Conservation (phyloP, 2,329 filamentous ascomycete species). For the Lithohypha guttulata region DNA sequence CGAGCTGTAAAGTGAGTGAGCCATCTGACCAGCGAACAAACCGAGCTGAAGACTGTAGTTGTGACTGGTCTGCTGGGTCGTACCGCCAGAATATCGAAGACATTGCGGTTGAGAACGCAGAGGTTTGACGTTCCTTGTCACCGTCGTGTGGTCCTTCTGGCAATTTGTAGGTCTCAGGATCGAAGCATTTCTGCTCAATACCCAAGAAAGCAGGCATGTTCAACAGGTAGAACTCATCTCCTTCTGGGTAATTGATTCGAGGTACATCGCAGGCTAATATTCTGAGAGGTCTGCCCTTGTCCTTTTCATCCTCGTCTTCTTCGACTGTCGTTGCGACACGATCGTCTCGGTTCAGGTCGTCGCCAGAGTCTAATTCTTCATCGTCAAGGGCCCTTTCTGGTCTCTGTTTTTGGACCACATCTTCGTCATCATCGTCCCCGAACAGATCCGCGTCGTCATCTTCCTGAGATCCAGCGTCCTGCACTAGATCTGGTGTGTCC, state of each 20-base stretch:
- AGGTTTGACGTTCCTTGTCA: slow-evolving; percentile 39
- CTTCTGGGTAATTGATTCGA: slow-evolving; percentile 47
- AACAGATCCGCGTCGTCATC: slow-evolving; percentile 33
- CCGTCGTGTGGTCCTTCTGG: slow-evolving; percentile 46
- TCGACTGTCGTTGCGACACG: slow-evolving; percentile 38
- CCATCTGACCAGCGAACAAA: slow-evolving; percentile 58
- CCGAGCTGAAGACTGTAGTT: slow-evolving; percentile 55
- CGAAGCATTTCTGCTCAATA: slow-evolving; percentile 51
- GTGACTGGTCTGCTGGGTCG: slow-evolving; percentile 46
- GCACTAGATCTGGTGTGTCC: slow-evolving; percentile 7
- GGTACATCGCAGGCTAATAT: slow-evolving; percentile 29
- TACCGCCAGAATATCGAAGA: slow-evolving; percentile 56
- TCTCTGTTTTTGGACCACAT: slow-evolving; percentile 8
- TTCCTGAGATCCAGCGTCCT: slow-evolving; percentile 23
- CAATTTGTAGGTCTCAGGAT: slow-evolving; percentile 49
- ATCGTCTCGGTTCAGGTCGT: slow-evolving; percentile 48
- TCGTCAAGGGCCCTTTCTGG: slow-evolving; percentile 44
- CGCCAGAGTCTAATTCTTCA: slow-evolving; percentile 52
- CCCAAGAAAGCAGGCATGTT: slow-evolving; percentile 54
- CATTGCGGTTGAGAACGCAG: slow-evolving; percentile 52
- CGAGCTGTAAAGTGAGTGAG: slow-evolving; percentile 54
- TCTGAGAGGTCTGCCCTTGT: slow-evolving; percentile 36
- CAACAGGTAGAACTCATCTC: slow-evolving; percentile 51
- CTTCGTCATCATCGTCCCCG: slow-evolving; percentile 36
- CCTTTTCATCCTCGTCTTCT: slow-evolving; percentile 31